Conservation (phyloP, 192 early-diverging fungal genomes). For the Linnemannia hyalina region DNA sequence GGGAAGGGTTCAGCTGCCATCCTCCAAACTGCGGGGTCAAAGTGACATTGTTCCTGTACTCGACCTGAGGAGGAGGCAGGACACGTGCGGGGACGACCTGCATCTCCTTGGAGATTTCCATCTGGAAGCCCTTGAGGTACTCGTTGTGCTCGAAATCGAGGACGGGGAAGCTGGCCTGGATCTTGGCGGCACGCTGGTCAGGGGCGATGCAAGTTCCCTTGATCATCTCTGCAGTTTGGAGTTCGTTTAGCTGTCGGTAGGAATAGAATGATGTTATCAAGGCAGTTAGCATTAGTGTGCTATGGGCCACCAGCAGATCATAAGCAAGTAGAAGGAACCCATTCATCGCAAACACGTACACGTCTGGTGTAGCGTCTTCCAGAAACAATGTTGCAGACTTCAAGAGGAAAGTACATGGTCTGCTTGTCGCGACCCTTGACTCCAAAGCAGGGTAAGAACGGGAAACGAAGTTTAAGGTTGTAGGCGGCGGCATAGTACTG, state of each 20-base stretch:
- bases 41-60: constrained; percentile 40
- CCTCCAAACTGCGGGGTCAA: constrained; percentile 13
- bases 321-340: background rate
- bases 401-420: constrained; percentile 79
- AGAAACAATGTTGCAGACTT: constrained; percentile 85
- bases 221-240: constrained; percentile 95
- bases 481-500: constrained; percentile 84
- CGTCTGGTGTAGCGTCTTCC: constrained; percentile 87
- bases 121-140: constrained; percentile 74
- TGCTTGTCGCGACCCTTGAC: constrained; percentile 60
- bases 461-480: constrained; percentile 75
- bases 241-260: constrained; percentile 77
- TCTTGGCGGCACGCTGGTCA: constrained; percentile 72
- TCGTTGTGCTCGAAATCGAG: constrained; percentile 71
- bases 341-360: constrained; percentile 58
- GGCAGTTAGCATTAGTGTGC: background rate
- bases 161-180: constrained; percentile 65
- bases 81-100: constrained; percentile 79
- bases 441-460: constrained; percentile 84
- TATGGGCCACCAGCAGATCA: background rate
- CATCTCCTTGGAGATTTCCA: constrained; percentile 72
- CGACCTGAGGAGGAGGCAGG: constrained; percentile 76
- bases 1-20: constrained; percentile 75
- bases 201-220: constrained; percentile 84
- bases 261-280: no score